Evolutionary conservation across 2,329 filamentous ascomycete species (phyloP).

Genomic region (Mariannaea elegans): DNA sequence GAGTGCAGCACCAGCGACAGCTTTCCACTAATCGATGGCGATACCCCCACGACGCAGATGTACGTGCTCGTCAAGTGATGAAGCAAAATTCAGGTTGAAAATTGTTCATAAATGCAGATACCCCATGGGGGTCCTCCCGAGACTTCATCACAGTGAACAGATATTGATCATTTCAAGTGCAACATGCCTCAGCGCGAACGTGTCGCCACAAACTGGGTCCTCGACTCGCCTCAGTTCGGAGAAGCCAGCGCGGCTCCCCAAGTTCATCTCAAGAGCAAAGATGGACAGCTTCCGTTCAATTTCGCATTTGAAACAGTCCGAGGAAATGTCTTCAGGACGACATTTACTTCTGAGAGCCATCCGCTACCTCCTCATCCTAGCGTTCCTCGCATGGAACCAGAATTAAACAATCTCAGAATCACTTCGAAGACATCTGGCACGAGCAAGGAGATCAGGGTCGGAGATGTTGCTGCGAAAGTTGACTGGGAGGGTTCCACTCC

Average conservation of each 20-base stretch:
- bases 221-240: slow-evolving; percentile 37
- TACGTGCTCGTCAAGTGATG: slow-evolving; percentile 1
- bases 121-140: background rate
- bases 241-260: slow-evolving; percentile 37
- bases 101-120: background rate
- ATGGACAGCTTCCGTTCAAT: slow-evolving; percentile 51
- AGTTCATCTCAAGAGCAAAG: slow-evolving; percentile 33
- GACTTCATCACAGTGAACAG: background rate
- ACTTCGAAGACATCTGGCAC: slow-evolving; percentile 44
- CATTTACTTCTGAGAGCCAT: slow-evolving; percentile 69
- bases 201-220: slow-evolving; percentile 40
- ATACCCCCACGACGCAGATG: slow-evolving; percentile 4
- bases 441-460: slow-evolving; percentile 55
- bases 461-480: slow-evolving; percentile 61
- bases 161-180: background rate
- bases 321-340: slow-evolving; percentile 72
- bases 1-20: background rate
- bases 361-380: slow-evolving; percentile 73
- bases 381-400: slow-evolving; percentile 52
- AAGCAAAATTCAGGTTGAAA: background rate
- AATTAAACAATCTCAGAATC: slow-evolving; percentile 44
- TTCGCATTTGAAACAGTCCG: slow-evolving; percentile 72
- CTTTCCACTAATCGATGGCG: background rate
- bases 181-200: slow-evolving; percentile 43
- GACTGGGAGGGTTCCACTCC: slow-evolving; percentile 66